These are phyloP conservation scores for Moricandia arvensis DNA, from an alignment of 345 rosid genomes.

Conservation along the genomic window DNA sequence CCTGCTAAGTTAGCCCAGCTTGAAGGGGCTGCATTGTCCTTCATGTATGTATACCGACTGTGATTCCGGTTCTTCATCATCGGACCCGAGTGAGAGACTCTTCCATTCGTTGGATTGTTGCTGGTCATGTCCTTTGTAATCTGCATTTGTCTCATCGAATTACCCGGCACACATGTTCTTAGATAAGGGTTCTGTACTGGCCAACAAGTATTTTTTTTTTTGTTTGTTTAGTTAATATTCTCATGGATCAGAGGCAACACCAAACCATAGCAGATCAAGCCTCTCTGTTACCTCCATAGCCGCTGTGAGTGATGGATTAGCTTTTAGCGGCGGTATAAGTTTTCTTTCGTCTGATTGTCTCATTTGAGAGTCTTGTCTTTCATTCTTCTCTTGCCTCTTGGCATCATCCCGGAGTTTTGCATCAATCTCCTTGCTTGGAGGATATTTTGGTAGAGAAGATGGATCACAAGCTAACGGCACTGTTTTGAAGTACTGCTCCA, in stretches of 20 bases:
- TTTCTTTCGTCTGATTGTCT: conserved; percentile 31
- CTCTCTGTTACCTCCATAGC: conserved; percentile 36
- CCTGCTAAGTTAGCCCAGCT: conserved; percentile 18
- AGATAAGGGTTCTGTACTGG: conserved; percentile 39
- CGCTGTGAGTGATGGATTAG: conserved; percentile 23
- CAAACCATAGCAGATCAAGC: conserved; percentile 35
- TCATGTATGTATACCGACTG: conserved; percentile 17
- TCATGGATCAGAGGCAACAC: conserved; percentile 30
- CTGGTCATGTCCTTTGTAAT: conserved; percentile 20
- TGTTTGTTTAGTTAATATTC: conserved; percentile 12
- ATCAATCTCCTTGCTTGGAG: conserved; percentile 97
- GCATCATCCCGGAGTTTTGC: conserved; percentile 82
- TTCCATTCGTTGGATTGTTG: conserved; percentile 21
- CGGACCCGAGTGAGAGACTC: conserved; percentile 36
- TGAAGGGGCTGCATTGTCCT: conserved; percentile 28
- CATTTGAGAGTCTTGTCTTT: conserved; percentile 35
- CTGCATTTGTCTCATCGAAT: conserved; percentile 33
- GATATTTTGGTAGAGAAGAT: conserved; percentile 86
- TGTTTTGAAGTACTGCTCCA: conserved; percentile 64
- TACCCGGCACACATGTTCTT: conserved; percentile 27
- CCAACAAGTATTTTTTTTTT: conserved; percentile 18
- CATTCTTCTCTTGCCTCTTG: conserved; percentile 45
- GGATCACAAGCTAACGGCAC: conserved; percentile 89
- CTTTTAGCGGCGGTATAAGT: conserved; percentile 26
- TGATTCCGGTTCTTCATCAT: conserved; percentile 35